Base-by-base conservation (phyloP, 208 protist genomes). In the Crithidia bombi region DNA sequence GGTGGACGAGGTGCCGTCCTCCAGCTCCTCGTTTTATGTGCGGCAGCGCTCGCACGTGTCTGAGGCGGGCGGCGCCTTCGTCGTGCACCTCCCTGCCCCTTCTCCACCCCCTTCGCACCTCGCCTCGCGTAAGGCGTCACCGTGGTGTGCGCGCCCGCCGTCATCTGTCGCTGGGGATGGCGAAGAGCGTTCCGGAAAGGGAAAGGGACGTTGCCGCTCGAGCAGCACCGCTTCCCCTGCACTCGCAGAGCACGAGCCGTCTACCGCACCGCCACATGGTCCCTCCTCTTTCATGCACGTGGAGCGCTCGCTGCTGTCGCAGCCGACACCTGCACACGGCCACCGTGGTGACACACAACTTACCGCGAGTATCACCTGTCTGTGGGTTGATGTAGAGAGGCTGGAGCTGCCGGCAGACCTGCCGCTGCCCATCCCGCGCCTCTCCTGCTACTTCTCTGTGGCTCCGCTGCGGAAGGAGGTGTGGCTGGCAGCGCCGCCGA, bases 381-480 rank as follows among this genome's bases (percentile, higher is more conserved):
- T 85, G 25, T 50, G 76, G 46, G 78, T 94, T 5, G 87, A 91
- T 51, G 79, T 96, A 25, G 78, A 75, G 52, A 73, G 79, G 19
- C 63, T 94, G 21, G 78, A 89, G 69, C 78, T 96, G 61, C 84
- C 87, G 2, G 75, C 63, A 2, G 76, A 81, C 38, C 26, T 87
- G 32, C 64, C 74, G 17, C 21, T 39, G 21, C 82, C 75, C 35
- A 46, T 91, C 25, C 90, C 90, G 6, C 79, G 85, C 0, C 84
- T 96, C 26, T 87, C 86, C n/a, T 96, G 91, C 65, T 90, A 85
- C 73, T 96, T 89, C 56, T 17, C 65, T 30, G 46, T 96, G 9
- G 43, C 71, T 4, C 71, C 82, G 17, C 62, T 89, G 23, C 61
- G 66, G 21, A 58, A 65, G 5, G 83, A 94, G 67, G 85, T 92